Percentiles rank a stretch among this genome's conserved stretches.
Evolutionary conservation across 805 yeast species (phyloP).

Genomic region (Wickerhamiella bombiphila): DNA sequence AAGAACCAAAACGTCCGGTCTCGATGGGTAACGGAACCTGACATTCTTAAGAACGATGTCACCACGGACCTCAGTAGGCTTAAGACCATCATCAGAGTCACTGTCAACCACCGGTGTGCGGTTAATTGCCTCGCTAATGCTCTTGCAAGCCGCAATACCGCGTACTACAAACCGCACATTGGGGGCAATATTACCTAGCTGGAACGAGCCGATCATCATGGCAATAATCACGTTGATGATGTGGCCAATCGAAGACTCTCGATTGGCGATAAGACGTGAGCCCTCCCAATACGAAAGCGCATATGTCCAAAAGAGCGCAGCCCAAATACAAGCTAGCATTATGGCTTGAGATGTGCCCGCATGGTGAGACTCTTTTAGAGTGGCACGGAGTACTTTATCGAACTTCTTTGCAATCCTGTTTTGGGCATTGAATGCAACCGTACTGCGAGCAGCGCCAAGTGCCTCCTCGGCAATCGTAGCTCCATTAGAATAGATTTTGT

Average conservation of each 20-base stretch:
- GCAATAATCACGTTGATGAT: constrained; percentile 27
- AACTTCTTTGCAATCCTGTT: constrained; percentile 23
- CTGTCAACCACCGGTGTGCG: constrained; percentile 29
- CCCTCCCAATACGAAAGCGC: constrained; percentile 32
- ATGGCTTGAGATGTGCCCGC: constrained; percentile 21
- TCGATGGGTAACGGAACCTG: constrained; percentile 67
- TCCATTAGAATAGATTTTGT: constrained; percentile 22
- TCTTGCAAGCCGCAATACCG: constrained; percentile 29
- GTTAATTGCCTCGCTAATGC: constrained; percentile 30
- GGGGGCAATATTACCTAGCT: constrained; percentile 29
- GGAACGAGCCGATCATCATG: constrained; percentile 30
- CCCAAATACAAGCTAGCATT: constrained; percentile 28
- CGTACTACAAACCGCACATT: constrained; percentile 25
- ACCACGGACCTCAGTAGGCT: constrained; percentile 28
- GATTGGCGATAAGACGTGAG: constrained; percentile 25
- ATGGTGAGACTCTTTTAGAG: constrained; percentile 18
- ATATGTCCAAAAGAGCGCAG: constrained; percentile 25
- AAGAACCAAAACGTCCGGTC: constrained; percentile 70
- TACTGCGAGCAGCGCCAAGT: constrained; percentile 28
- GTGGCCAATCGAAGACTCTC: constrained; percentile 23
- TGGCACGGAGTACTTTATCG: constrained; percentile 19
- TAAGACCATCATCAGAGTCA: constrained; percentile 18
- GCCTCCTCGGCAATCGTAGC: constrained; percentile 30
- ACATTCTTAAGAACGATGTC: constrained; percentile 74
- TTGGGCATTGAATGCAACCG: constrained; percentile 30